phyloP scores from a whole-genome alignment of 2,329 filamentous ascomycete genomes.

The Talaromyces pinophilus region DNA sequence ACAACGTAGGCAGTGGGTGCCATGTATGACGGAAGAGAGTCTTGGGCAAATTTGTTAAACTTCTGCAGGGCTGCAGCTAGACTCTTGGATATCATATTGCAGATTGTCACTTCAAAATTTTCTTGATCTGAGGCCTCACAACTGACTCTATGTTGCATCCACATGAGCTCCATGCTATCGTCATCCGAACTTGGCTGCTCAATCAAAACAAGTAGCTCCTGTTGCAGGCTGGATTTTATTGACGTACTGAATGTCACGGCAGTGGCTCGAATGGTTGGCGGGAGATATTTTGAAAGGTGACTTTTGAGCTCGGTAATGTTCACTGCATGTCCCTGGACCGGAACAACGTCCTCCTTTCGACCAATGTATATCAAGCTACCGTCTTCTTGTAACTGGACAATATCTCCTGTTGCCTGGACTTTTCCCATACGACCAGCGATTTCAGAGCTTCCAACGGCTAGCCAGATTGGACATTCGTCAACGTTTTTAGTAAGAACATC shows the following conservation, averaged over 20 bases:
- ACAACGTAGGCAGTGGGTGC: slow-evolving; percentile 47
- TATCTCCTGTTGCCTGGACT: slow-evolving; percentile 36
- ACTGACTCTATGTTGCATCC: slow-evolving; percentile 29
- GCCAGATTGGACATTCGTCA: slow-evolving; percentile 24
- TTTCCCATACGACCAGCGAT: slow-evolving; percentile 11
- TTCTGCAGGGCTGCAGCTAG: slow-evolving; percentile 43
- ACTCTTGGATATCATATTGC: slow-evolving; percentile 30
- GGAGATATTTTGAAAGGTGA: slow-evolving; percentile 41
- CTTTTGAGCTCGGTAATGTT: slow-evolving; percentile 45
- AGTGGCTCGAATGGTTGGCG: slow-evolving; percentile 31
- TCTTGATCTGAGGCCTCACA: slow-evolving; percentile 23
- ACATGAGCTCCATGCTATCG: slow-evolving; percentile 32
- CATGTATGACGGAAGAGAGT: slow-evolving; percentile 48
- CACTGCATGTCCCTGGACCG: slow-evolving; percentile 42
- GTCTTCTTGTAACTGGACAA: slow-evolving; percentile 37
- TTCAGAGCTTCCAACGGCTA: neutral
- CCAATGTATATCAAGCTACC: slow-evolving; percentile 39
- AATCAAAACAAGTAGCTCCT: slow-evolving; percentile 32
- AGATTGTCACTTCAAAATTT: slow-evolving; percentile 21
- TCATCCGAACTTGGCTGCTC: slow-evolving; percentile 33
- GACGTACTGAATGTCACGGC: neutral
- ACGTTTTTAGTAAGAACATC: slow-evolving; percentile 35
- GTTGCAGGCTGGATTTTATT: neutral
- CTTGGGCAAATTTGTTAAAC: slow-evolving; percentile 41
- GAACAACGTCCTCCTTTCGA: slow-evolving; percentile 35